Conservation (phyloP, 177 flowering plant genomes). For the Vitis hybrid region DNA sequence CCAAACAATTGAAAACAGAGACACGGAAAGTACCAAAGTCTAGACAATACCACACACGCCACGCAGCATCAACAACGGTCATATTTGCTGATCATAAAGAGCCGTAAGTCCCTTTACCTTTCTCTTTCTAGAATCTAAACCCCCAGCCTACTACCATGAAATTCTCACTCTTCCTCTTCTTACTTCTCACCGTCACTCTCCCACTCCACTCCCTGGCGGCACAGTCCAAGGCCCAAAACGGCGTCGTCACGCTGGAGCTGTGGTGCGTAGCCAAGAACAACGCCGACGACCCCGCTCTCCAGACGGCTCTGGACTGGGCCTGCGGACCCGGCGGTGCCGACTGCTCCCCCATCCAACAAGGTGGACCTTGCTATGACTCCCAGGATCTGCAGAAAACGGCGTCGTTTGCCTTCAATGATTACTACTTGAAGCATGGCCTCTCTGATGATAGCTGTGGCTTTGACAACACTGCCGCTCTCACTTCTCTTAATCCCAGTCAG, state of each 20-base stretch:
- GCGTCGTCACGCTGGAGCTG: slow-evolving; percentile 31
- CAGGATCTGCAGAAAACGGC: slow-evolving; percentile 54
- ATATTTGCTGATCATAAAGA: neutral
- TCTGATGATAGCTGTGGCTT: slow-evolving; percentile 66
- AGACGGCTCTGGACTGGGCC: slow-evolving; percentile 83
- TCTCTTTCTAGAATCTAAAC: no score
- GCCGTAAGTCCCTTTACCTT: neutral
- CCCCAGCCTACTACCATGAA: no score
- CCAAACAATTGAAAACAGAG: no score
- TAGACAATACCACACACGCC: no score
- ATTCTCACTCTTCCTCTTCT: slow-evolving; percentile 1
- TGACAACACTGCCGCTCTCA: slow-evolving; percentile 61
- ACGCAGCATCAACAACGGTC: no score
- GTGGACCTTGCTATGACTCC: slow-evolving; percentile 66
- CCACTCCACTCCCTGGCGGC: neutral
- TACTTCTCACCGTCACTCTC: neutral
- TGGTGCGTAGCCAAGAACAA: slow-evolving; percentile 99
- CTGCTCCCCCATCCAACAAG: slow-evolving; percentile 68
- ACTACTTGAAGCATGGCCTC: slow-evolving; percentile 51
- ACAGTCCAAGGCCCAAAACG: slow-evolving; percentile 7
- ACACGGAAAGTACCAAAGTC: no score
- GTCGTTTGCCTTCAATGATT: slow-evolving; percentile 82
- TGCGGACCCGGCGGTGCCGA: slow-evolving; percentile 80
- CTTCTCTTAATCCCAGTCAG: slow-evolving; percentile 81
- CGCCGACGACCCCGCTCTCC: slow-evolving; percentile 72